A percentile compares a stretch with the other conserved stretches of the same genome.
phyloP scores from a whole-genome alignment of 1,139 yeast species.

The Kurtzmaniella quercitrusa region DNA sequence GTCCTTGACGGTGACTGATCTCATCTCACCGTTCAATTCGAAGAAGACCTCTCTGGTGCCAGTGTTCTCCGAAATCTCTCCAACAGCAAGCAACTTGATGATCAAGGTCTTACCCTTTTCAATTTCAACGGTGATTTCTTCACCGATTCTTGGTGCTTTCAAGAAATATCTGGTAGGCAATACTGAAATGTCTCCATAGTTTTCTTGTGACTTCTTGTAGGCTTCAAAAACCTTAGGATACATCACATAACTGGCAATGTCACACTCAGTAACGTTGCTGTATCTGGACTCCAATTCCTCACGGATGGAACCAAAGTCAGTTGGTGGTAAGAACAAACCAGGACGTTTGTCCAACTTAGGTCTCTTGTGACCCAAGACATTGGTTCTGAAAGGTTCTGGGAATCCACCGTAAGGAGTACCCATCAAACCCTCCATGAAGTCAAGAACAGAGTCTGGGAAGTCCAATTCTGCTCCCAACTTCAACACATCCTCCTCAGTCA shows the following conservation, averaged over 20 bases:
- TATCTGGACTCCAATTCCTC: slow-evolving; percentile 68
- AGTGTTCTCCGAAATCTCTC: slow-evolving; percentile 78
- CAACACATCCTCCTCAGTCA: slow-evolving; percentile 77
- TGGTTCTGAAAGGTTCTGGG: slow-evolving; percentile 97
- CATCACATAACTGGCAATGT: slow-evolving; percentile 94
- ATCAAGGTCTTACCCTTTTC: slow-evolving; percentile 94
- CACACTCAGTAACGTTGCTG: slow-evolving; percentile 67
- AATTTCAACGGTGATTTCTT: slow-evolving; percentile 83
- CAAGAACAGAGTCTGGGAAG: slow-evolving; percentile 97
- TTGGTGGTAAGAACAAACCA: slow-evolving; percentile 81
- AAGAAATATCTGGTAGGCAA: slow-evolving; percentile 89
- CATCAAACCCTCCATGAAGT: slow-evolving; percentile 98
- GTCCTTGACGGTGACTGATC: slow-evolving; percentile 91
- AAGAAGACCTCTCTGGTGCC: slow-evolving; percentile 96
- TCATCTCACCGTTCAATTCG: slow-evolving; percentile 96
- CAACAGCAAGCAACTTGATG: slow-evolving; percentile 86
- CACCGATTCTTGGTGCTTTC: slow-evolving; percentile 81
- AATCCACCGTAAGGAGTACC: slow-evolving; percentile 99
- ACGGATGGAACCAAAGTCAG: slow-evolving; percentile 67
- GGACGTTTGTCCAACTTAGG: slow-evolving; percentile 86
- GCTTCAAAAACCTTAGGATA: slow-evolving; percentile 96
- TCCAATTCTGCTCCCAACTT: slow-evolving; percentile 86
- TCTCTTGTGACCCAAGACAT: slow-evolving; percentile 79
- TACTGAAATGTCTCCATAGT: slow-evolving; percentile 89
- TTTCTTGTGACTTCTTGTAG: slow-evolving; percentile 66